Evolutionary conservation across 2,329 filamentous ascomycete genomes (phyloP), one percentile per base, ranked within the genome.

Genomic region (Aspergillus pseudonomiae): DNA sequence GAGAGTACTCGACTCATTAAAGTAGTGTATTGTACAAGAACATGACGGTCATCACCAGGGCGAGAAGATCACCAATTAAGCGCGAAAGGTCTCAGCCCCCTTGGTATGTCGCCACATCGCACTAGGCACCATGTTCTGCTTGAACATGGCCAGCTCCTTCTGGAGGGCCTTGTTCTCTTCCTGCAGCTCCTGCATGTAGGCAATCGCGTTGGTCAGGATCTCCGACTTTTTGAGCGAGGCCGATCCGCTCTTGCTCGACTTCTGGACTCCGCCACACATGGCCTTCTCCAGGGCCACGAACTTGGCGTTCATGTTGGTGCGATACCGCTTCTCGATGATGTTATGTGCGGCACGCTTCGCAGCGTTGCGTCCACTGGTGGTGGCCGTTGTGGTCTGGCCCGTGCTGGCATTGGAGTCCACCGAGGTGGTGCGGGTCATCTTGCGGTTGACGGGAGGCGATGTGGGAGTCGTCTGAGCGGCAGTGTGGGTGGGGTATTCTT

Each of bases 291-390:
- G 67, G 0, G 77, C 70, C 1, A 78, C 71, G 55, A 79, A 79
- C 52, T 79, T 79, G 69, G 77, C 76, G 57, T 79, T 79, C 77
- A 79, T 79, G 68, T 79, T 79, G 57, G 77, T 79, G 41, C 77
- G 76, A 62, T 79, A 79, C 12, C 77, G 77, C 65, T 79, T 79
- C 63, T 79, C 77, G 57, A 79, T 78, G 68, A 78, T 74, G 66
- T 79, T 79, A 68, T 79, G 77, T 3, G 77, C 77, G 19, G 77
- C 77, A 4, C 77, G 75, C 64, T 79, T 79, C 59, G 77, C 76
- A 21, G 77, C 77, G 30, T 77, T 77, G 61, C 74, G 74, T 41
- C 67, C 67, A 21, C 63, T 64, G 7, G 63, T 55, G 0, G 52
- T 54, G 11, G 59, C 50, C 24, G 64, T 53, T 52, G 64, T 62